Evolutionary conservation across 2,329 filamentous ascomycete genomes (phyloP).

Genomic region (Reticulascus tulasneorum): DNA sequence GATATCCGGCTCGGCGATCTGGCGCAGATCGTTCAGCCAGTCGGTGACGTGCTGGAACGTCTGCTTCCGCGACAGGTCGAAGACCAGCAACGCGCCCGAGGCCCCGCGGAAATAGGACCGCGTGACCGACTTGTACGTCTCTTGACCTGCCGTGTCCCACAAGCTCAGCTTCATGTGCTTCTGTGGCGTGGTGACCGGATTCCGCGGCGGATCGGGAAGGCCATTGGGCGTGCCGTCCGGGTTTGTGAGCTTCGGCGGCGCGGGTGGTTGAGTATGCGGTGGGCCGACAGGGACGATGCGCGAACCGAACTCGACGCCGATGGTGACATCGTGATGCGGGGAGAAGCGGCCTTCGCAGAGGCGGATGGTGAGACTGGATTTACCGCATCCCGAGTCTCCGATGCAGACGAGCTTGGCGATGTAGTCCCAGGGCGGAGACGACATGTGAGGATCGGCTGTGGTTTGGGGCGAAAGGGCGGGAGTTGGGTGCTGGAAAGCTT

Average conservation of each 20-base stretch:
- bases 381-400: slow-evolving; percentile 93
- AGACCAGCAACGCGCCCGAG: slow-evolving; percentile 74
- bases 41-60: slow-evolving; percentile 87
- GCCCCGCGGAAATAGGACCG: slow-evolving; percentile 87
- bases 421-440: slow-evolving; percentile 83
- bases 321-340: slow-evolving; percentile 92
- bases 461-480: slow-evolving; percentile 5
- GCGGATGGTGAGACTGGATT: slow-evolving; percentile 89
- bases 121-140: slow-evolving; percentile 96
- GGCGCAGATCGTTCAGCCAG: slow-evolving; percentile 90
- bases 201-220: slow-evolving; percentile 50
- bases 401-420: slow-evolving; percentile 98
- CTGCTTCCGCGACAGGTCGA: slow-evolving; percentile 81
- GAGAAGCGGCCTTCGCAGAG: slow-evolving; percentile 96
- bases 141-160: slow-evolving; percentile 95
- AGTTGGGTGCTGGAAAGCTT: too few species aligned
- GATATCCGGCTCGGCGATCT: slow-evolving; percentile 94
- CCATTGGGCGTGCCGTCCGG: slow-evolving; percentile 27
- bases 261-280: slow-evolving; percentile 56
- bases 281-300: slow-evolving; percentile 88
- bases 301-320: slow-evolving; percentile 93
- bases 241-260: slow-evolving; percentile 14
- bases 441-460: slow-evolving; percentile 36
- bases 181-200: slow-evolving; percentile 37
- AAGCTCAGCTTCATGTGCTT: slow-evolving; percentile 90